Base-by-base conservation (phyloP, 2,329 filamentous ascomycete genomes). In the Hypoxylon rubiginosum region DNA sequence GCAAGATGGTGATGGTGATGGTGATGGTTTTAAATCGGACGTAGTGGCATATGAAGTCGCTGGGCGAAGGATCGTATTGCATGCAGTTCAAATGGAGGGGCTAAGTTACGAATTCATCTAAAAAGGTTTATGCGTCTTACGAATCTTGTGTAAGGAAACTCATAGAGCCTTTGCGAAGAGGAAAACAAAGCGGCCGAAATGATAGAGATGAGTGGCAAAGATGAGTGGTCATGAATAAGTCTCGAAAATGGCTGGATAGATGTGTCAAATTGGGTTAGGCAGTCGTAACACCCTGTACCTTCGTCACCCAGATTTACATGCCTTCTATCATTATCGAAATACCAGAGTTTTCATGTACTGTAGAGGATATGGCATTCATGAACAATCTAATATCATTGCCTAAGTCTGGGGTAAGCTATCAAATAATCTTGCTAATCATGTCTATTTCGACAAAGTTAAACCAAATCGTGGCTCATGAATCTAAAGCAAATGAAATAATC, bases 31-130 rank as follows among this genome's bases (percentile, higher is more conserved):
- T n/a, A 15, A n/a, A 39, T 39, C 13, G 4, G 4, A 36, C 10
- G 32, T 2, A 36, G 13, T 11, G 8, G 34, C 15, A 39, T 13
- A n/a, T 39, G 34, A 39, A 30, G 41, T 21, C 6, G 5, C 10
- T 45, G 21, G 41, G 6, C 45, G 9, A 26, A 15, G 10, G 45
- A 21, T 48, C 7, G 10, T 21, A 48, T 15, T 19, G 8, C n/a
- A 19, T n/a, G 43, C 11, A 26, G 28, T 15, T 50, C 15, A n/a
- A 30, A 52, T 52, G 32, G 15, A 36, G 48, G 48, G 50, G 30
- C 26, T 43, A 8, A 43, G 17, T 21, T n/a, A 43, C n/a, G 17
- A 52, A 21, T 39, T 53, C 51, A 13, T n/a, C 24, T 54, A 54
- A 54, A 41, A 41, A 4, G 10, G 21, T 8, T n/a, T 54, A 54